These are phyloP conservation scores for Cyclocybe cylindracea DNA, from an alignment of 768 basidiomycete species.

Conservation along the genomic window DNA sequence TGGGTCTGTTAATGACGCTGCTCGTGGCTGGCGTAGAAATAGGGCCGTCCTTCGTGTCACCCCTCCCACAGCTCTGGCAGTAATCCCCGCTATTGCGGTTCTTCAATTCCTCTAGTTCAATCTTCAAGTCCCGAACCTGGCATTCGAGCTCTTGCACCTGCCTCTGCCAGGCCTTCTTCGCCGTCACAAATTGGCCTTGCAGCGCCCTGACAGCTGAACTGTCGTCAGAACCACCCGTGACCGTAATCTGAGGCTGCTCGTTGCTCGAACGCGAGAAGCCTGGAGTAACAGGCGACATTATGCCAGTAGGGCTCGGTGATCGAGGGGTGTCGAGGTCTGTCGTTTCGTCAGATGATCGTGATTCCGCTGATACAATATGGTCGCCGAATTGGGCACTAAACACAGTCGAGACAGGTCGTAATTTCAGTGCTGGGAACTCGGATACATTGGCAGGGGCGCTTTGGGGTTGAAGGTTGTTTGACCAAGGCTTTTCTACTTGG, in stretches of 20 bases:
- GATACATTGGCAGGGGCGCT: conserved; percentile 68
- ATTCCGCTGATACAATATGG: conserved; percentile 37
- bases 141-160: conserved; percentile 77
- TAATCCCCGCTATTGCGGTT: conserved; percentile 29
- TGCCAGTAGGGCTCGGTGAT: conserved; percentile 18
- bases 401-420: conserved; percentile 75
- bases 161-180: conserved; percentile 68
- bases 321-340: conserved; percentile 52
- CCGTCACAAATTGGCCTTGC: conserved; percentile 59
- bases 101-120: conserved; percentile 61
- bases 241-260: conserved; percentile 4
- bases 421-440: conserved; percentile 65
- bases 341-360: conserved; percentile 23
- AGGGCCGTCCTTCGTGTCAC: conserved; percentile 21
- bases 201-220: conserved; percentile 45
- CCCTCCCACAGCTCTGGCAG: conserved; percentile 67
- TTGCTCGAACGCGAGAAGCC: conserved; percentile 8
- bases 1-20: conserved; percentile 61
- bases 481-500: conserved; percentile 25
- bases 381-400: conserved; percentile 73
- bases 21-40: conserved; percentile 17
- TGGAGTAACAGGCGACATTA: conserved; percentile 22
- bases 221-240: conserved; percentile 22
- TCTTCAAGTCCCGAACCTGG: conserved; percentile 70
- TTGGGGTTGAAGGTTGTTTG: conserved; percentile 35